Base-by-base conservation (phyloP, 148 eudicot species). In the Chenopodium formosanum region DNA sequence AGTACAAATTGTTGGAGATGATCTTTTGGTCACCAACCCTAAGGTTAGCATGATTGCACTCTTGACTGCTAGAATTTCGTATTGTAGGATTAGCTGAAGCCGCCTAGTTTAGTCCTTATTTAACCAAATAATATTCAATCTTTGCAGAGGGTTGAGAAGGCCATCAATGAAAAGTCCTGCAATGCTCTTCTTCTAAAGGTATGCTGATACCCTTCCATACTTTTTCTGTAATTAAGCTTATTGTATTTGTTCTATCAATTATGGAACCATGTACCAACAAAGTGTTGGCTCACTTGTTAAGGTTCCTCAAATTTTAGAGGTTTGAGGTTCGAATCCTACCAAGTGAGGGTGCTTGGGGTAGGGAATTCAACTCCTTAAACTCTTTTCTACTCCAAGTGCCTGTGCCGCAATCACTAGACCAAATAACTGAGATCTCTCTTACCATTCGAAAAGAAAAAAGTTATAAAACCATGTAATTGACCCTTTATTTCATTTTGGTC, bases 121-220 rank as follows among this genome's bases (percentile, higher is more conserved):
- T 4, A 25, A 13, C 71, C 10, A 3, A 23, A 0, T 62, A 22
- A 65, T 32, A 60, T 72, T 83, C 76, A 47, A 17, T 81, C 48
- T 84, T 58, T 80, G 71, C 92, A 95, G 99, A 92, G 99, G 76
- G 99, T 95, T 70, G 92, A 86, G 77, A 92, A 95, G 91, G 99
- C 99, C n/a, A 95, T 95, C 75, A 78, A 86, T 12, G 86, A 82
- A 37, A 95, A 93, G 81, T 34, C 97, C 65, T 95, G 99, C 89
- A 95, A 95, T 85, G 99, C 99, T 14, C 99, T 95, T 89, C 99
- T 95, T 81, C 92, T 95, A 50, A 95, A 95, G 99, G 95, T 92
- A 85, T 67, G 46, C 16, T 32, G 12, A 74, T 50, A 77, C 23
- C 31, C 22, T n/a, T 16, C 25, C 22, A 62, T 9, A 1, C 2